A percentile compares a stretch with the other conserved stretches of the same genome.
These are phyloP conservation scores for Vaccinium corymbosum DNA, from an alignment of 148 eudicot genomes.

Conservation along the genomic window DNA sequence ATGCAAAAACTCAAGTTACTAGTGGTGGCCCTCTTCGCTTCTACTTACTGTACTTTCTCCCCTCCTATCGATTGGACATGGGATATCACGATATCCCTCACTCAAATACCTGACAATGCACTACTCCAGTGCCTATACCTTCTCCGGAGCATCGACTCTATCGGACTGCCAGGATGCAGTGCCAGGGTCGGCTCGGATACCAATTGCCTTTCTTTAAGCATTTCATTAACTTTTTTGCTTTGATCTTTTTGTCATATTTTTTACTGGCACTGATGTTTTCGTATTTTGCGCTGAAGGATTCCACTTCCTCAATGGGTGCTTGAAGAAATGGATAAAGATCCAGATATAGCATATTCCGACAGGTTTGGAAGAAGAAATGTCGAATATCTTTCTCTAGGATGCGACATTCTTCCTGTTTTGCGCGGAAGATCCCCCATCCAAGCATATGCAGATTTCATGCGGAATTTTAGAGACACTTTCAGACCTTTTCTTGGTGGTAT, in stretches of 20 bases:
- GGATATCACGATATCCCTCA: background rate
- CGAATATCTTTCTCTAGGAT: slow-evolving; percentile 48
- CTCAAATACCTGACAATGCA: background rate
- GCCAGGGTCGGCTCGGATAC: background rate
- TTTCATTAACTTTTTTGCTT: background rate
- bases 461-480: slow-evolving; percentile 50
- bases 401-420: slow-evolving; percentile 45
- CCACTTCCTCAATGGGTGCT: slow-evolving; percentile 61
- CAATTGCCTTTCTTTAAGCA: background rate
- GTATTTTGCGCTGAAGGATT: slow-evolving; percentile 31
- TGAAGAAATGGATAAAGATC: slow-evolving; percentile 45
- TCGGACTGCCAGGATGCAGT: background rate
- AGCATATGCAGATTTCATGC: slow-evolving; percentile 48
- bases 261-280: slow-evolving; percentile 13
- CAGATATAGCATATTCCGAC: slow-evolving; percentile 42
- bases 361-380: slow-evolving; percentile 46
- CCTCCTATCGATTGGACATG: background rate
- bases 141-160: background rate
- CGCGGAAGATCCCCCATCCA: slow-evolving; percentile 45
- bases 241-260: background rate
- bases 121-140: background rate
- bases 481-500: slow-evolving; percentile 37
- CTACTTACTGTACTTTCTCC: background rate
- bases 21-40: background rate
- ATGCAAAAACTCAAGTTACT: background rate